Base-by-base conservation (phyloP, 768 basidiomycete species). In the Gloeopeniophorella convolvens region DNA sequence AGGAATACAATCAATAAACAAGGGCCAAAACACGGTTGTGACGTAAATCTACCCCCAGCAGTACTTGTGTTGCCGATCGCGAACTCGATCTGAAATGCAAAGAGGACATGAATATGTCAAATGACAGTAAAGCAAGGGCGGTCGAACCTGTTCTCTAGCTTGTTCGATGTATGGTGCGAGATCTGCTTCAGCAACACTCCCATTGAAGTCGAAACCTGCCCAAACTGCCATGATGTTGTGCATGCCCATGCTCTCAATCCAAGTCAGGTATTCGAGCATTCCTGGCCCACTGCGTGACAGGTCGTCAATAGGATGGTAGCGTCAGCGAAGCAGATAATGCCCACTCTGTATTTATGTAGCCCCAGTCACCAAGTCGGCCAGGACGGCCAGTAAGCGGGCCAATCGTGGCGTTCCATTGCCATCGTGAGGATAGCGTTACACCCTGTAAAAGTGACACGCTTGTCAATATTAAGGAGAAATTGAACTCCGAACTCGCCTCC, bases 321-420 rank as follows among this genome's bases (percentile, higher is more conserved):
- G n/a, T n/a, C n/a, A n/a, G n/a, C 39, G 3, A 20, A 30, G 44
- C 30, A 52, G 31, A 33, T 31, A 9, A 34, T 40, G 45, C 70
- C 45, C 39, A 79, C 80, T 80, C 79, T 5, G 79, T 81, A 53
- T 81, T 80, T 30, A 74, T 58, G 54, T 81, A 81, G 11, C 74
- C 71, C 82, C 82, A 83, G 58, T 77, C 76, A n/a, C 82, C 82
- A 28, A 69, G 59, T 3, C 82, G 74, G 1, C 81, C 81, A 16
- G 82, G 82, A 34, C 82, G 67, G 51, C 76, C 62, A 5, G 73
- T 59, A n/a, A 82, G 63, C n/a, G 76, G 67, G 3, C 80, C 80
- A n/a, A 82, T 69, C 5, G 82, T 84, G 5, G 72, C 70, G 56
- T 80, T 77, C 83, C 83, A 85, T 58, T 77, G 72, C 83, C 83